Evolutionary conservation across 306 rosid genomes (phyloP), one percentile per base, ranked within the genome.

Genomic region (Luffa aegyptiaca): DNA sequence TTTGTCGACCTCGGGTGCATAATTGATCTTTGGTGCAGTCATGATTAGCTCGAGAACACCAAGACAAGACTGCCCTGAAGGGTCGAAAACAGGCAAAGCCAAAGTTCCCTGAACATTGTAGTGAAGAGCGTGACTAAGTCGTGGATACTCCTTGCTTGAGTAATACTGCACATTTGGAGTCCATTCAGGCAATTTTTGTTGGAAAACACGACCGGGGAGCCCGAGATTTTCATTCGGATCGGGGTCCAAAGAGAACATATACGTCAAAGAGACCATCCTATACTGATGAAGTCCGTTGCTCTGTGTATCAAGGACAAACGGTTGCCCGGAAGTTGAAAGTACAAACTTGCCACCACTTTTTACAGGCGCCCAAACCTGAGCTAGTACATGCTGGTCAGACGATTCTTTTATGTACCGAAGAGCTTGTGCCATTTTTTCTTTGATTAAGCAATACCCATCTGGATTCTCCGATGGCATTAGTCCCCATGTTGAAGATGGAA

Each of bases 341-440:
- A 83, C 87, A 78, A 80, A 65, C 65, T 83, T 87, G 45, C 79
- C 82, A 26, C 91, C 94, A 2, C 79, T 82, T 82, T 86, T 92
- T 42, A 90, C 88, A 2, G 98, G 97, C 13, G 92, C 96, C 98
- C 98, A 94, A 87, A 94, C 83, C 84, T 94, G 98, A 78, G 94
- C 97, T 9, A 94, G 88, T 69, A 92, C 86, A 83, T 89, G 89
- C 66, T 89, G 92, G 84, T 87, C 93, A 0, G 93, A 86, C 55
- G 84, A 85, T 64, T 92, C 93, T 84, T 92, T 94, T 80, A 92
- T 86, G 84, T 81, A 36, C 62, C 97, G 86, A 51, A 94, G 91
- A 0, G 98, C 98, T 83, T 87, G 97, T 51, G 90, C 91, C 92
- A 94, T 94, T 83, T 84, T 94, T 86, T 94, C 94, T 78, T 94